A percentile compares a stretch with the other conserved stretches of the same genome.
Evolutionary conservation across 257 asterid genomes (phyloP).

Genomic region (Mitragyna speciosa): DNA sequence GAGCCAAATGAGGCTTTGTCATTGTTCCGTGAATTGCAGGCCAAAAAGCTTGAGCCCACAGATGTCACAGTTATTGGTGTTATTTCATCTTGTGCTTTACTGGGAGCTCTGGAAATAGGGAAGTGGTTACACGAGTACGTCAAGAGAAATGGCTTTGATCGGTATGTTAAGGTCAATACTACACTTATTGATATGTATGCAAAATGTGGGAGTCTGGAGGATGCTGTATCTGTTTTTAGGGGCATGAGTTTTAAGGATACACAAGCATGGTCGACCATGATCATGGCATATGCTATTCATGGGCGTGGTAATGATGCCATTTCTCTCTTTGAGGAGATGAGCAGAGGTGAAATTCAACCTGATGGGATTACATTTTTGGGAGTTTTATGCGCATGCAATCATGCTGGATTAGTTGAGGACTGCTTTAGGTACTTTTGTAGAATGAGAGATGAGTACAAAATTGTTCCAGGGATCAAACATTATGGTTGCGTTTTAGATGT

Average conservation of each 20-base stretch:
- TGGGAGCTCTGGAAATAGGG: constrained; percentile 37
- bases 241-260: constrained; percentile 33
- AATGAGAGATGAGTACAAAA: constrained; percentile 29
- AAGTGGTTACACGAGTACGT: constrained; percentile 37
- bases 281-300: constrained; percentile 45
- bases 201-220: constrained; percentile 43
- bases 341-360: constrained; percentile 21
- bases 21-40: constrained; percentile 35
- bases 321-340: constrained; percentile 35
- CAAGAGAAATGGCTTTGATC: constrained; percentile 34
- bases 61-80: constrained; percentile 41
- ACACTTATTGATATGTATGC: constrained; percentile 48
- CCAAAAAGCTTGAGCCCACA: constrained; percentile 27
- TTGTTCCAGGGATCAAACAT: constrained; percentile 37
- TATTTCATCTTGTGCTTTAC: constrained; percentile 38
- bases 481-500: constrained; percentile 43
- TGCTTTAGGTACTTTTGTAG: constrained; percentile 26
- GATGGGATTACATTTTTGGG: constrained; percentile 40
- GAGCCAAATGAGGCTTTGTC: constrained; percentile 34
- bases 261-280: constrained; percentile 41
- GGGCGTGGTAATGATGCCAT: constrained; percentile 35
- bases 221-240: constrained; percentile 32
- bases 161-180: constrained; percentile 38
- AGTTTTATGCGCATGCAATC: constrained; percentile 37
- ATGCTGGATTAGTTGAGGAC: constrained; percentile 30